phyloP scores from a whole-genome alignment of 106 monocot genomes.

The Acanthochlamys bracteata region DNA sequence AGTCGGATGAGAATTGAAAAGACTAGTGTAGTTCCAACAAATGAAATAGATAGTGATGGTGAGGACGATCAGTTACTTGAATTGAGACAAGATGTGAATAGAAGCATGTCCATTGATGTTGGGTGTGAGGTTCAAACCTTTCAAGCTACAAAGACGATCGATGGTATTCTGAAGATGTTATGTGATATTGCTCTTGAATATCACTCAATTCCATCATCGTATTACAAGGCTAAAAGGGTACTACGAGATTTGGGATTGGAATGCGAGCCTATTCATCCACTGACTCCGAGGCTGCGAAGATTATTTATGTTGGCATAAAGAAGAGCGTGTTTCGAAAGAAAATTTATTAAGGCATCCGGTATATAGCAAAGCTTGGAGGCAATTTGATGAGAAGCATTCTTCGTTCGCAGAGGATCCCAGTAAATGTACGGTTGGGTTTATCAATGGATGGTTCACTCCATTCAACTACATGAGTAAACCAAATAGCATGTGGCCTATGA shows the following conservation, averaged over 20 bases:
- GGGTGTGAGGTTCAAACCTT: too few relatives aligned
- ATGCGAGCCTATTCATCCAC: slow-evolving; percentile 1
- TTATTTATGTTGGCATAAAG: slow-evolving; percentile 1
- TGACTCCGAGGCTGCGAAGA: not conserved
- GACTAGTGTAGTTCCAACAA: too few relatives aligned
- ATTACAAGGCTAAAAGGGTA: not conserved
- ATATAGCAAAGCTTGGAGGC: not conserved
- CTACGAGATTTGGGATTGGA: not conserved
- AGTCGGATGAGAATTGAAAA: too few relatives aligned
- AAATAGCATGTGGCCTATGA: slow-evolving; percentile 5
- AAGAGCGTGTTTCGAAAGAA: not conserved
- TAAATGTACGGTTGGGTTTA: slow-evolving; percentile 10
- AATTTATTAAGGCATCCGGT: not conserved
- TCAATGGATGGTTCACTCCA: slow-evolving; percentile 12
- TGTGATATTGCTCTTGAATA: too few relatives aligned
- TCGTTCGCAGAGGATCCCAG: not conserved
- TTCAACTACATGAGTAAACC: not conserved
- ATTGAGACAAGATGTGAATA: too few relatives aligned
- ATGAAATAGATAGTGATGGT: too few relatives aligned
- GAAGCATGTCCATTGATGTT: too few relatives aligned
- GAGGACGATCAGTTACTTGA: too few relatives aligned
- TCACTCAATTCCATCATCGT: not conserved
- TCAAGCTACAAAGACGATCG: too few relatives aligned
- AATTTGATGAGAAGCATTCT: not conserved
- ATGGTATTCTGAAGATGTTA: too few relatives aligned